Base-by-base conservation (phyloP, 192 early-diverging fungal species). In the Podila minutissima region DNA sequence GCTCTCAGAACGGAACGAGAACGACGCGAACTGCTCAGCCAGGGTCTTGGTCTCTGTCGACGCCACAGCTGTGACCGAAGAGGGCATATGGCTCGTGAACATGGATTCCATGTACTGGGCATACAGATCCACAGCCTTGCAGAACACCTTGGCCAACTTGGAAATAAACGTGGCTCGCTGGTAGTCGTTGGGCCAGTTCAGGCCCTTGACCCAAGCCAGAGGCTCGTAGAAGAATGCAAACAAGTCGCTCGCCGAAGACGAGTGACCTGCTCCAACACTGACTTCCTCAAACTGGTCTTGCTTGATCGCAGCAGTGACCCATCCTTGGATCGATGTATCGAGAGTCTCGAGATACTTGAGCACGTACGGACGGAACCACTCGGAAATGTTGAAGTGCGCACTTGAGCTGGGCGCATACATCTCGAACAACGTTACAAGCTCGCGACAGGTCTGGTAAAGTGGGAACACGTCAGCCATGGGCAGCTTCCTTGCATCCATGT, bases 191-290 rank as follows among this genome's bases (percentile, higher is more conserved):
- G 86, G 87, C 87, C 88, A 94, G 50, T 91, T 84, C 48, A 96
- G 67, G 59, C 88, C 86, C 51, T 89, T 88, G 13, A 95, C 72
- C 70, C 93, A 95, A 20, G 89, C 87, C 59, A 95, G 68, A 6
- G 92, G 90, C 63, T 89, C 86, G 65, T 94, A 87, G 77, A 95
- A 95, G 59, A 89, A 89, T n/a, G 89, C 89, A 77, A 95, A 96
- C 7, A 96, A 67, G 74, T 96, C 94, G 22, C 92, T 84, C 35
- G 95, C 89, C 4, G 94, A 95, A 6, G 92, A 90, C 3, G 94
- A 95, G 76, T 92, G 86, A 28, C 88, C 62, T 57, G 86, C 76
- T 67, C 73, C 75, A 37, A 85, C 64, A 75, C 87, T 87, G 31
- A 86, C 76, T 65, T 87, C 82, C 77, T 85, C 76, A 58, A 92